Percentiles rank a stretch among this genome's conserved stretches.
phyloP scores from a whole-genome alignment of 345 rosid genomes.

The Populus nigra region DNA sequence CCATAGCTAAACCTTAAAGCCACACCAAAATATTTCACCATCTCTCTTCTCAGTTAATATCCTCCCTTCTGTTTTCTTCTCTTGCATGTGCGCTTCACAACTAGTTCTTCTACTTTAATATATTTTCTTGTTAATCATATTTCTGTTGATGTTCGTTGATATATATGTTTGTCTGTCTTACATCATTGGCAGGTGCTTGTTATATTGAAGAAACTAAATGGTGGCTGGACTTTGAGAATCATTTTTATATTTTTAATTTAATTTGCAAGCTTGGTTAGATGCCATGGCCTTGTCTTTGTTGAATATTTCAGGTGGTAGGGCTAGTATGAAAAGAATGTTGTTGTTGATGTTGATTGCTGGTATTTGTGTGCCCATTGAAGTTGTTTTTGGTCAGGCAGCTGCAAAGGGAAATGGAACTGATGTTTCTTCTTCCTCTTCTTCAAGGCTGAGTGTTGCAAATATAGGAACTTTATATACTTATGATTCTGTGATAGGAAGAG shows the following conservation, averaged over 20 bases:
- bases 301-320: background rate
- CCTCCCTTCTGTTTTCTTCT: background rate
- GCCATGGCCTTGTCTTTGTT: background rate
- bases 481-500: conserved; percentile 73
- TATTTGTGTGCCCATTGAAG: conserved; percentile 37
- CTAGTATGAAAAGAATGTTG: conserved; percentile 18
- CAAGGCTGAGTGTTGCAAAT: conserved; percentile 42
- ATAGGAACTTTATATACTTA: conserved; percentile 75
- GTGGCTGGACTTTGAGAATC: background rate
- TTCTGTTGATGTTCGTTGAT: background rate
- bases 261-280: background rate
- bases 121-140: background rate
- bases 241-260: background rate
- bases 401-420: conserved; percentile 33
- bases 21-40: background rate
- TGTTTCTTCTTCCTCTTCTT: conserved; percentile 35
- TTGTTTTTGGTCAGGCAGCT: conserved; percentile 26
- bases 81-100: conserved; percentile 4
- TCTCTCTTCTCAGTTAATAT: background rate
- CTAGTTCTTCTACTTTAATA: no score
- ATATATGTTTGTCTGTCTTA: background rate
- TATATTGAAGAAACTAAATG: background rate
- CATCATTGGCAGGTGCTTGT: background rate
- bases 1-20: background rate
- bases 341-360: conserved; percentile 33